Percentiles rank a stretch among this genome's conserved stretches.
phyloP scores from a whole-genome alignment of 495 filamentous ascomycete genomes.

The Elaphomyces granulatus region DNA sequence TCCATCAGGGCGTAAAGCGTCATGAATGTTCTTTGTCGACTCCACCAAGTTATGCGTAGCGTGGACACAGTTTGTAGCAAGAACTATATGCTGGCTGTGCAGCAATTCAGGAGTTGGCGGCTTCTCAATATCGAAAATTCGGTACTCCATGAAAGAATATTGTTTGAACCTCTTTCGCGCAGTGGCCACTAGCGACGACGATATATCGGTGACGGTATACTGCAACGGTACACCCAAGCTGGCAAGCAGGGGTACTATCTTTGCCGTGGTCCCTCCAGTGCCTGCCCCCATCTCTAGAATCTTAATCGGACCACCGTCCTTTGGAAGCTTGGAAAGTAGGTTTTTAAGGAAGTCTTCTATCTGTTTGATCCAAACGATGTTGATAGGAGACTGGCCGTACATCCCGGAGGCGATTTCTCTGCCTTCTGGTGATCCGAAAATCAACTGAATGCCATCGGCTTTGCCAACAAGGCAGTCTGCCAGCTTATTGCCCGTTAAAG shows the following conservation, averaged over 20 bases:
- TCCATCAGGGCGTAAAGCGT: conserved; percentile 23
- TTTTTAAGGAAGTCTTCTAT: conserved; percentile 31
- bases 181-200: conserved; percentile 27
- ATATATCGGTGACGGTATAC: conserved; percentile 38
- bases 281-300: conserved; percentile 36
- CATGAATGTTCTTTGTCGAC: conserved; percentile 19
- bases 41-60: conserved; percentile 27
- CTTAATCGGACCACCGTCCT: conserved; percentile 12
- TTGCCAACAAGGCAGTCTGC: conserved; percentile 29
- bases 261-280: conserved; percentile 29
- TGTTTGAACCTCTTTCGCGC: conserved; percentile 23
- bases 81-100: conserved; percentile 28
- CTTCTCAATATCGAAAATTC: conserved; percentile 33
- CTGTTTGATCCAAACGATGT: conserved; percentile 24
- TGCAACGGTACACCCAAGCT: conserved; percentile 24
- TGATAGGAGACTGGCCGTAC: conserved; percentile 31
- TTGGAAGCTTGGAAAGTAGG: conserved; percentile 14
- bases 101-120: conserved; percentile 18
- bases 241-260: conserved; percentile 23
- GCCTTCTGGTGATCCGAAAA: conserved; percentile 30
- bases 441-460: conserved; percentile 30
- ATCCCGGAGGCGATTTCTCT: conserved; percentile 29
- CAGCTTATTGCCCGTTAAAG: conserved; percentile 27
- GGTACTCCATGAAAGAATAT: conserved; percentile 33
- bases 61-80: conserved; percentile 37